Percentiles rank a stretch among this genome's conserved stretches.
Evolutionary conservation across 164 flowering plant genomes (phyloP).

Genomic region (Umbilicus rupestris): DNA sequence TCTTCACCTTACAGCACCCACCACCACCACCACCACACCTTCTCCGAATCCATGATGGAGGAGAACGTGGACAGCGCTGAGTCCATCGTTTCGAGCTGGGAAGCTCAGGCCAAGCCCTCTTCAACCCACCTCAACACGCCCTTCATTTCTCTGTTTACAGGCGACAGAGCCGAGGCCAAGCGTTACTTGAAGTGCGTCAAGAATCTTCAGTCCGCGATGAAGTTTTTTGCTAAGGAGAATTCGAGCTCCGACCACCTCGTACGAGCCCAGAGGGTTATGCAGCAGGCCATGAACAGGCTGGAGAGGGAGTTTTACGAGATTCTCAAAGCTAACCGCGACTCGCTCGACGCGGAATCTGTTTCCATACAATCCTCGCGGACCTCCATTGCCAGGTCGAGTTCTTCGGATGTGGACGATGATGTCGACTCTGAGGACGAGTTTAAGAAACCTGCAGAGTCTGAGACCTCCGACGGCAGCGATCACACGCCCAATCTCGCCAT

Average conservation of each 20-base stretch:
- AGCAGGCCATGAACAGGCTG: slow-evolving; percentile 48
- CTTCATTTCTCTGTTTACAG: slow-evolving; percentile 27
- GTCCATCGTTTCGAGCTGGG: slow-evolving; percentile 33
- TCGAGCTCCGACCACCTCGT: slow-evolving; percentile 31
- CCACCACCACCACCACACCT: slow-evolving; percentile 17
- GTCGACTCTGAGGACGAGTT: slow-evolving; percentile 30
- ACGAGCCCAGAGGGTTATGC: slow-evolving; percentile 43
- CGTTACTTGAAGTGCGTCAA: slow-evolving; percentile 27
- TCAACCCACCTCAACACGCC: slow-evolving; percentile 12
- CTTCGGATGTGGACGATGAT: slow-evolving; percentile 12
- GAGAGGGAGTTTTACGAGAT: slow-evolving; percentile 53
- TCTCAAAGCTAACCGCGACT: slow-evolving; percentile 29
- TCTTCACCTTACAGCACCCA: neutral
- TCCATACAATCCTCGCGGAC: slow-evolving; percentile 28
- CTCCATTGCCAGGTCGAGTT: neutral
- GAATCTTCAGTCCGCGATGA: slow-evolving; percentile 49
- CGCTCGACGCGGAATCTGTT: slow-evolving; percentile 41
- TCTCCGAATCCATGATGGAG: slow-evolving; percentile 34
- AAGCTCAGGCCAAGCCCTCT: slow-evolving; percentile 10
- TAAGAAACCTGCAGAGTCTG: slow-evolving; percentile 14
- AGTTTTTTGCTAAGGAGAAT: slow-evolving; percentile 19
- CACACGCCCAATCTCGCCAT: slow-evolving; percentile 23
- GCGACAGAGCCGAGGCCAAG: slow-evolving; percentile 33
- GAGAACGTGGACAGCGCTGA: slow-evolving; percentile 34
- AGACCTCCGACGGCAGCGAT: slow-evolving; percentile 24